Conservation (phyloP, 2,329 filamentous ascomycete species). For the Pochonia chlamydosporia region DNA sequence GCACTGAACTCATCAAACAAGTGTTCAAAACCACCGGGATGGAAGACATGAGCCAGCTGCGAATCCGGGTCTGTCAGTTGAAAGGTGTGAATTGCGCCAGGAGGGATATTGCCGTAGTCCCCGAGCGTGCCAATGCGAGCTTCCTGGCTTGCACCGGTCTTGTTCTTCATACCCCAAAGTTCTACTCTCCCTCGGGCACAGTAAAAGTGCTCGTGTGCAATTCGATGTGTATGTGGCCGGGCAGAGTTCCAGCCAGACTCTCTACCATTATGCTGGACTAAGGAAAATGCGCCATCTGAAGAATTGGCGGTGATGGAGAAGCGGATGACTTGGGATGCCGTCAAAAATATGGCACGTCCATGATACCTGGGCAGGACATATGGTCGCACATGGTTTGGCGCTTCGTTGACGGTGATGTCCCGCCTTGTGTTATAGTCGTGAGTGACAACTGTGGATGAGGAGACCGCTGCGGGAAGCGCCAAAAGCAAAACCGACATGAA, state of each 20-base stretch:
- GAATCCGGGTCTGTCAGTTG: conserved; percentile 16
- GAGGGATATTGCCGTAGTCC: conserved; percentile 16
- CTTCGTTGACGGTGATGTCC: conserved; percentile 13
- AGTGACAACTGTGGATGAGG: too few relatives aligned
- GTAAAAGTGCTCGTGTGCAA: conserved; percentile 17
- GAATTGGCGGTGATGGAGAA: conserved; percentile 17
- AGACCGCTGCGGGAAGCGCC: too few relatives aligned
- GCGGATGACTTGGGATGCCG: conserved; percentile 15
- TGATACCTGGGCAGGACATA: conserved; percentile 19
- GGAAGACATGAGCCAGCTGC: conserved; percentile 16
- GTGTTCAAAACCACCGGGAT: conserved; percentile 17
- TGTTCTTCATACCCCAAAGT: conserved; percentile 16
- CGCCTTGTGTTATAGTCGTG: too few relatives aligned
- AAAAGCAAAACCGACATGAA: too few relatives aligned
- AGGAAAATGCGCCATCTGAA: conserved; percentile 15
- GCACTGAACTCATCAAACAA: conserved; percentile 13
- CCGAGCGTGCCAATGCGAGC: conserved; percentile 13
- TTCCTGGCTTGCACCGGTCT: conserved; percentile 11
- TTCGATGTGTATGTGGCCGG: conserved; percentile 14
- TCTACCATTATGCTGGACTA: conserved; percentile 15
- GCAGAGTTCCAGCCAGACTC: conserved; percentile 11
- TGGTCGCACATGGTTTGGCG: conserved; percentile 15
- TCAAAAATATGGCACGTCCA: conserved; percentile 15
- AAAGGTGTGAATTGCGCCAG: conserved; percentile 16
- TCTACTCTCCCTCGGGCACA: conserved; percentile 14